Percentiles rank a stretch among this genome's conserved stretches.
Evolutionary conservation across 2,329 filamentous ascomycete species (phyloP).

Genomic region (Sporothrix globosa): DNA sequence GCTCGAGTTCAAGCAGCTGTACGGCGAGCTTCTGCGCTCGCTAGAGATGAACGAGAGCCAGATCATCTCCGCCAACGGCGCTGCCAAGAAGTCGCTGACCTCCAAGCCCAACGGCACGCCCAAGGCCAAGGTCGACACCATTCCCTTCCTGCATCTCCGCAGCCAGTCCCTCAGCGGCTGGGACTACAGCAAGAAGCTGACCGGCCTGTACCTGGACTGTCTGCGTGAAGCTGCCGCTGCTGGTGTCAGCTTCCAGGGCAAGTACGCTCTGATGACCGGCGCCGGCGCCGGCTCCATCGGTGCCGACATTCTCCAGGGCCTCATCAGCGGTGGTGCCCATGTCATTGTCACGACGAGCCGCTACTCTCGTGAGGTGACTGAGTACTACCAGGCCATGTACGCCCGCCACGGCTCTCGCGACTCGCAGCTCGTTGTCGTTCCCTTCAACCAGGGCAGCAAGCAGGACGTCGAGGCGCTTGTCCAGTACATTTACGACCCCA

Average conservation of each 20-base stretch:
- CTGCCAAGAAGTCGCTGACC: slow-evolving; percentile 52
- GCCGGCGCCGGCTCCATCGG: slow-evolving; percentile 97
- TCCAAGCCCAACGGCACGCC: slow-evolving; percentile 57
- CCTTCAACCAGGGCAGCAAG: slow-evolving; percentile 98
- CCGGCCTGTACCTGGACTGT: slow-evolving; percentile 87
- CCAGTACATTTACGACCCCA: slow-evolving; percentile 94
- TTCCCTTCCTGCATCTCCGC: slow-evolving; percentile 96
- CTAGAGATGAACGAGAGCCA: slow-evolving; percentile 98
- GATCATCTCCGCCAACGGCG: slow-evolving; percentile 70
- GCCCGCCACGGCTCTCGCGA: slow-evolving; percentile 89
- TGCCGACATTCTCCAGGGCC: slow-evolving; percentile 91
- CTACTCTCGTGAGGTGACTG: slow-evolving; percentile 95
- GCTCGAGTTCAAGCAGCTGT: slow-evolving; percentile 92
- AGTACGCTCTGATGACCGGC: slow-evolving; percentile 97
- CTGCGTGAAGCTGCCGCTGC: slow-evolving; percentile 84
- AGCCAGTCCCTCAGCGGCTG: slow-evolving; percentile 90
- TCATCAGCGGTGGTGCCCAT: slow-evolving; percentile 95
- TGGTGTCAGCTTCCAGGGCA: slow-evolving; percentile 90
- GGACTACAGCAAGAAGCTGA: slow-evolving; percentile 99
- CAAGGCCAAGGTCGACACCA: slow-evolving; percentile 95
- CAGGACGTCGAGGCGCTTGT: slow-evolving; percentile 94
- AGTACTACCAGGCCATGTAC: slow-evolving; percentile 99
- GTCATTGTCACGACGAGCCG: slow-evolving; percentile 95
- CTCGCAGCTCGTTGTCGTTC: slow-evolving; percentile 95
- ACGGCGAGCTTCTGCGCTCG: slow-evolving; percentile 90